These are phyloP conservation scores for Aspergillus sp. DNA, from an alignment of 2,329 filamentous ascomycete species.

Conservation along the genomic window DNA sequence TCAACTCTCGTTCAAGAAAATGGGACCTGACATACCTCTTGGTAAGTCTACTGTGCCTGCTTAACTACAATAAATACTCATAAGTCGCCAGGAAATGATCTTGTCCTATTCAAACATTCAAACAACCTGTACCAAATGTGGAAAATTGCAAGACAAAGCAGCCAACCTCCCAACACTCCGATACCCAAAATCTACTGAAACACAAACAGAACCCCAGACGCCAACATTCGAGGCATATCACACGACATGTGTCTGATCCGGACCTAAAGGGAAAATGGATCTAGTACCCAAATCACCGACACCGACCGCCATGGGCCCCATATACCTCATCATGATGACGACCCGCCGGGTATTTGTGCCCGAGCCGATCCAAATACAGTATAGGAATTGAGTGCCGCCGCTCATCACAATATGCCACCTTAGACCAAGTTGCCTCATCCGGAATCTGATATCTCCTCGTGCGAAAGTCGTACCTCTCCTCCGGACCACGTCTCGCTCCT, in stretches of 20 bases:
- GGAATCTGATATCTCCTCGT: conserved; percentile 30
- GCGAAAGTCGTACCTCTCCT: conserved; percentile 34
- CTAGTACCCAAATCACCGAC: not conserved
- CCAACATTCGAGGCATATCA: conserved; percentile 38
- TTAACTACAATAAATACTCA: not conserved
- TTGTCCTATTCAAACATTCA: conserved; percentile 42
- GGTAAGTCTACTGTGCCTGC: conserved; percentile 24
- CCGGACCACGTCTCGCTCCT: conserved; percentile 20
- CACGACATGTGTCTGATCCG: conserved; percentile 23
- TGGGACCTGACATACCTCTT: conserved; percentile 42
- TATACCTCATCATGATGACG: conserved; percentile 26
- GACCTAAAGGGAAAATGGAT: not conserved
- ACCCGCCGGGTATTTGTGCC: conserved; percentile 19
- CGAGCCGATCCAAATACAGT: conserved; percentile 26
- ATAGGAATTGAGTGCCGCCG: conserved; percentile 22
- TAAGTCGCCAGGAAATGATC: conserved; percentile 39
- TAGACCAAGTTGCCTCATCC: conserved; percentile 30
- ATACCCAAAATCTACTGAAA: conserved; percentile 20
- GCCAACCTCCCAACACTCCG: conserved; percentile 43
- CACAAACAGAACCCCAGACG: conserved; percentile 18
- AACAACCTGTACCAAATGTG: conserved; percentile 40
- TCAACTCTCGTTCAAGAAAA: conserved; percentile 36
- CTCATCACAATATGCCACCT: conserved; percentile 29
- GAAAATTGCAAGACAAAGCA: conserved; percentile 36
- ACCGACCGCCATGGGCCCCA: conserved; percentile 8